These are phyloP conservation scores for Talinum fruticosum DNA, from an alignment of 148 eudicot species.

Conservation along the genomic window DNA sequence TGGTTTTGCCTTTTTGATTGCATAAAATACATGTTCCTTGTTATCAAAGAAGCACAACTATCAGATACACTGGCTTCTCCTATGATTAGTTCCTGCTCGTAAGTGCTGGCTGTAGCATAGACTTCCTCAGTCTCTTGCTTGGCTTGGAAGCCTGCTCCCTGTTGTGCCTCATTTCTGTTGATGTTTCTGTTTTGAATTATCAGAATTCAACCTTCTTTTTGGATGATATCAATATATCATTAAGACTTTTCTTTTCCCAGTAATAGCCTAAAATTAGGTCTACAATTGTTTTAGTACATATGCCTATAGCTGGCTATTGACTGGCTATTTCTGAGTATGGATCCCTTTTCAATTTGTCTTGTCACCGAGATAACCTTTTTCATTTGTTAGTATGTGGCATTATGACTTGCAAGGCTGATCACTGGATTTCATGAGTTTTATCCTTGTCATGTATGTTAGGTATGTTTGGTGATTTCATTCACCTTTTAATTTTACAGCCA, in stretches of 20 bases:
- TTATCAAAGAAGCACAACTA: neutral
- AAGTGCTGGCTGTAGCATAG: neutral
- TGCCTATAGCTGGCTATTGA: neutral
- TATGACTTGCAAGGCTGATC: too few relatives aligned
- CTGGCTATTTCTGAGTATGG: too few relatives aligned
- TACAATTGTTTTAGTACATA: neutral
- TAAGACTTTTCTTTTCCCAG: too few relatives aligned
- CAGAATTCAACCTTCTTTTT: neutral
- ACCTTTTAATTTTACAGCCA: too few relatives aligned
- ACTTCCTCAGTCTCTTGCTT: neutral
- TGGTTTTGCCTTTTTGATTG: neutral
- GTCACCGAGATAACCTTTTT: neutral
- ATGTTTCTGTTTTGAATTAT: neutral
- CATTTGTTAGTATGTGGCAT: neutral
- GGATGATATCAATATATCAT: neutral
- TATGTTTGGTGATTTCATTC: neutral
- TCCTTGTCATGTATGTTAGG: too few relatives aligned
- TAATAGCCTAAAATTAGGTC: too few relatives aligned
- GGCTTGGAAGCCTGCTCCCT: neutral
- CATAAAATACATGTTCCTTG: neutral
- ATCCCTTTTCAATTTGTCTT: neutral
- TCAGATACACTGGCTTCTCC: neutral
- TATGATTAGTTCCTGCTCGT: neutral
- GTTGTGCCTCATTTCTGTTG: neutral
- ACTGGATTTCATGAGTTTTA: too few relatives aligned